Base-by-base conservation (phyloP, 371 early-diverging fungal genomes). In the Rhizopus microsporus region DNA sequence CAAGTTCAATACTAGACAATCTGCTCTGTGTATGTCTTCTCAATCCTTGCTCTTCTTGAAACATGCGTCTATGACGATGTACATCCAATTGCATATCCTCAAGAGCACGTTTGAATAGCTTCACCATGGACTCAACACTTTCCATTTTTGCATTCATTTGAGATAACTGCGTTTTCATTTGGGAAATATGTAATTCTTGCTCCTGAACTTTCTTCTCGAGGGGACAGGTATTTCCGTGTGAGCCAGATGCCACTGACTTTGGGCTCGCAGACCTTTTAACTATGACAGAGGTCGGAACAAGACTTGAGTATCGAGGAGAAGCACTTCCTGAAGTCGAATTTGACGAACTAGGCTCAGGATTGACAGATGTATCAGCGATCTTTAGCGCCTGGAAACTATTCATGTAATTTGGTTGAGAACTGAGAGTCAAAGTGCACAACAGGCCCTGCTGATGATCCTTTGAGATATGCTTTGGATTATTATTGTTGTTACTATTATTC, bases 21-120 rank as follows among this genome's bases (percentile, higher is more conserved):
- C 54, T 10, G 10, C 53, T 54, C 35, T 65, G 60, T 13, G 56
- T 42, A 17, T 47, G 13, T n/a, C 52, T n/a, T 4, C 51, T 29
- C 1, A 3, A 23, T 33, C 52, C 53, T 30, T 57, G 37, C 7
- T 35, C 34, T 23, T 42, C 37, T 30, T 49, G 49, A 23, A 31
- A 47, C 15, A 33, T 35, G 42, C 3, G 6, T 15, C 15, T 42
- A 5, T 42, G n/a, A 3, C 15, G 42, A n/a, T 42, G 5, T 6
- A n/a, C 15, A 6, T 42, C 42, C n/a, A n/a, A 6, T 13, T 42
- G n/a, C 6, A 15, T 42, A 23, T 23, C 23, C 23, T 23, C 23
- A 23, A 23, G 23, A 23, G 23, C 23, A 23, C 23, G 23, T 23
- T 23, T 23, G 23, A 23, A 23, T 2, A 23, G 23, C 23, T 23